These are phyloP conservation scores for Pittosporum tobira DNA, from an alignment of 129 eudicot genomes.

Conservation along the genomic window DNA sequence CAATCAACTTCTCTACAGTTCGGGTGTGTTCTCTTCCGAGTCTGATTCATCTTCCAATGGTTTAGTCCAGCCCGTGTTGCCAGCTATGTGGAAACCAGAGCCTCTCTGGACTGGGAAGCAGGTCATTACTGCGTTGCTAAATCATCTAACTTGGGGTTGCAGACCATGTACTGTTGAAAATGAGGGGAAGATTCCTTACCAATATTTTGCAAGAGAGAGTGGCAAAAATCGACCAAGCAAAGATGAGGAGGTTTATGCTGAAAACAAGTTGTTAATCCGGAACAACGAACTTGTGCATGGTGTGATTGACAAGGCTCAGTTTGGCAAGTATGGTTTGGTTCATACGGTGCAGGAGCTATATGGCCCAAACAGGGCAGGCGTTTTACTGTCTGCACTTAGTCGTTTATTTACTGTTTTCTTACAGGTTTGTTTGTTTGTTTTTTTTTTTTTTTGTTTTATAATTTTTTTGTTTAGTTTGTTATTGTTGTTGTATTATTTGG, in stretches of 20 bases:
- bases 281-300: conserved; percentile 90
- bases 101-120: conserved; percentile 97
- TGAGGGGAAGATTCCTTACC: conserved; percentile 62
- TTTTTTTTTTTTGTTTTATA: conserved; percentile 1
- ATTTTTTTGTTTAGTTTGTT: neutral
- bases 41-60: conserved; percentile 29
- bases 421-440: conserved; percentile 55
- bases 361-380: conserved; percentile 72
- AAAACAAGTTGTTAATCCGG: conserved; percentile 56
- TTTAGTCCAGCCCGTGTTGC: conserved; percentile 45
- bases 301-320: conserved; percentile 97
- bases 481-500: neutral
- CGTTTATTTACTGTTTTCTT: conserved; percentile 65
- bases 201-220: conserved; percentile 43
- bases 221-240: conserved; percentile 24
- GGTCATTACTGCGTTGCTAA: conserved; percentile 83
- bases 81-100: conserved; percentile 70
- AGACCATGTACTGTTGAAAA: conserved; percentile 76
- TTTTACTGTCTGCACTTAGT: conserved; percentile 80
- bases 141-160: conserved; percentile 67
- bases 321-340: conserved; percentile 93
- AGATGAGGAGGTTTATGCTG: conserved; percentile 44
- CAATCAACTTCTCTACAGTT: conserved; percentile 70
- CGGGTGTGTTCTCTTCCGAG: conserved; percentile 46
- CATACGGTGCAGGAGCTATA: conserved; percentile 94